Evolutionary conservation across 805 yeast genomes (phyloP).

Genomic region (Sugiyamaella smithiae): DNA sequence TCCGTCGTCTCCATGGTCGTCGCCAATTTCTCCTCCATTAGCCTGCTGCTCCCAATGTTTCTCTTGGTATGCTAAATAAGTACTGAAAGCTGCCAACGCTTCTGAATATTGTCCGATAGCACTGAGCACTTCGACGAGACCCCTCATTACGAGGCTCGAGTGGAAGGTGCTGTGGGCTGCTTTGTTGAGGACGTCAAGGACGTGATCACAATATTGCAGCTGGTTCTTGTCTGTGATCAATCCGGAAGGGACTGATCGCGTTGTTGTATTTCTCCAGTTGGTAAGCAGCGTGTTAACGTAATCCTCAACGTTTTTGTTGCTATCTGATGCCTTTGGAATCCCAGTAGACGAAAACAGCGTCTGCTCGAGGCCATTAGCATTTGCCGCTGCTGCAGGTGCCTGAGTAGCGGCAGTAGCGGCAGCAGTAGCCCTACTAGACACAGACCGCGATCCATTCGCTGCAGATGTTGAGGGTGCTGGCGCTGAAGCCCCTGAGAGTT

Average conservation of each 20-base stretch:
- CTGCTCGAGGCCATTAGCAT: slow-evolving; percentile 18
- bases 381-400: neutral
- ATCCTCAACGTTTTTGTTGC: slow-evolving; percentile 24
- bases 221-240: slow-evolving; percentile 12
- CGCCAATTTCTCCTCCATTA: slow-evolving; percentile 28
- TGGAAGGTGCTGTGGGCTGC: slow-evolving; percentile 33
- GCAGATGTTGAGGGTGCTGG: too few species aligned
- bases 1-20: slow-evolving; percentile 23
- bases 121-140: slow-evolving; percentile 27
- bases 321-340: slow-evolving; percentile 25
- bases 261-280: slow-evolving; percentile 23
- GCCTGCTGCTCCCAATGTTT: slow-evolving; percentile 25
- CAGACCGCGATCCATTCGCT: neutral
- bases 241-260: slow-evolving; percentile 12
- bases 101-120: slow-evolving; percentile 30
- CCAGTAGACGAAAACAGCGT: slow-evolving; percentile 17
- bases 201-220: slow-evolving; percentile 17
- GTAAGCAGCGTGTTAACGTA: slow-evolving; percentile 22
- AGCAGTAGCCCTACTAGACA: neutral
- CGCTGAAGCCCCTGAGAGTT: neutral
- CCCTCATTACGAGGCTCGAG: slow-evolving; percentile 34
- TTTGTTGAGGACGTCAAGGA: slow-evolving; percentile 19
- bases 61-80: slow-evolving; percentile 31
- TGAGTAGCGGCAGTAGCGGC: neutral
- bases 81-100: slow-evolving; percentile 34